Evolutionary conservation across 1,284 basidiomycete genomes (phyloP), one percentile per base, ranked within the genome.

Genomic region (Cryptococcus sp.): DNA sequence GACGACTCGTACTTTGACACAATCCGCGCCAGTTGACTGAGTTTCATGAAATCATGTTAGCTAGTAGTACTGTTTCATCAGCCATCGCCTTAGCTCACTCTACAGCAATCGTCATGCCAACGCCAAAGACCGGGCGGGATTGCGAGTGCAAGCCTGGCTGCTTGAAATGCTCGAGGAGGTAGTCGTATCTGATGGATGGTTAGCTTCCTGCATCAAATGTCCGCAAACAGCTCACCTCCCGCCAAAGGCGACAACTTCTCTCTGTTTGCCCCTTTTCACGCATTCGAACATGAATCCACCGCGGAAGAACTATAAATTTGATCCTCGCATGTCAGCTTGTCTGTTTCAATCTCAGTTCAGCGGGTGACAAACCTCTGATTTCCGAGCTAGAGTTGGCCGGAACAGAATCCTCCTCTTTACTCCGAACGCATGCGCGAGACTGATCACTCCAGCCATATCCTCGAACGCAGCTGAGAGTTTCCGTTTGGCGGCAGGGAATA

Each of bases 241-340:
- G 8, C 81, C 81, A 41, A 77, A 80, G 1, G 80, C 80, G 1
- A 81, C 65, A 0, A 83, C 76, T 35, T 84, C 82, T 10, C 79
- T 73, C 38, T 78, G 78, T 63, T 80, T 81, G 41, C 77, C 77
- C 35, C 73, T 66, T 11, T 78, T 67, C 13, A 81, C 79, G 22
- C 81, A 80, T 52, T 83, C 82, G 66, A 84, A 83, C 65, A 83
- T 79, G 47, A 82, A 75, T 5, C 82, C 82, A 23, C 81, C 80
- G 2, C 76, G 72, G 75, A 83, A 83, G 61, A 81, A 79, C 63
- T 80, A 70, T 0, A 2, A 2, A 25, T 35, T 35, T 8, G 30
- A 35, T 35, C 13, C 30, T 13, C 8, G 47, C 30, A 47, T 27
- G 17, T 57, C 70, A 45, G 30, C 30, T 35, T 35, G 30, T 3